Evolutionary conservation across 176 grass and related monocot species (phyloP), one percentile per base, ranked within the genome.

Genomic region (Eleusine indica): DNA sequence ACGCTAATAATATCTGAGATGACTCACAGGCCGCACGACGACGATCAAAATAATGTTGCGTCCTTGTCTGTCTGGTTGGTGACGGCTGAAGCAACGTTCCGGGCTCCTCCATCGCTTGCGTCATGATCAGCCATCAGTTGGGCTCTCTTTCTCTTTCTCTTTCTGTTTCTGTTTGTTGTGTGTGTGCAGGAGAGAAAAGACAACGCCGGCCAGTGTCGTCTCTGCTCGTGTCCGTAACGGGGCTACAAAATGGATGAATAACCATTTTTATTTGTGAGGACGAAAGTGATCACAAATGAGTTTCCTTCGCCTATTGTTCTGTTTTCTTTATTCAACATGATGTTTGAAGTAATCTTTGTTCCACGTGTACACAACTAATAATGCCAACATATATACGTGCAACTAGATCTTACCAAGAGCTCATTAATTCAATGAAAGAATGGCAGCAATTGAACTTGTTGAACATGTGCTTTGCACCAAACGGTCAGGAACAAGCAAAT

Each of bases 121-220:
- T 79, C 61, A 46, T 66, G 8, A 48, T 78, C 60, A 78, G 15
- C 22, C 14, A 17, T 32, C 60, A 78, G 53, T 57, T 57, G 17
- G 25, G 25, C 25, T 25, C 25, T 25, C 25, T 25, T 25, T 56
- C 25, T 25, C 25, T 25, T 25, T 56, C 43, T 46, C 10, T 10
- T 47, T 58, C 18, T 54, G 52, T 54, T 19, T n/a, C 18, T 7
- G 17, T 58, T 35, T 35, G 32, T 35, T 35, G 32, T 35, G 4
- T 58, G 54, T 58, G 18, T 2, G 18, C 9, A 47, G 11, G 44
- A 25, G 44, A 47, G 32, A 12, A 43, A 47, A 47, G 44, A 47
- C 44, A 47, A 47, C 9, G 2, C 44, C 9, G 11, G 11, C 6
- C 41, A 43, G 44, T 47, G 9, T 1, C 44, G 44, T 9, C 6